Percentiles rank a stretch among this genome's conserved stretches.
Evolutionary conservation across 768 basidiomycete genomes (phyloP).

Genomic region (Suillus bovinus): DNA sequence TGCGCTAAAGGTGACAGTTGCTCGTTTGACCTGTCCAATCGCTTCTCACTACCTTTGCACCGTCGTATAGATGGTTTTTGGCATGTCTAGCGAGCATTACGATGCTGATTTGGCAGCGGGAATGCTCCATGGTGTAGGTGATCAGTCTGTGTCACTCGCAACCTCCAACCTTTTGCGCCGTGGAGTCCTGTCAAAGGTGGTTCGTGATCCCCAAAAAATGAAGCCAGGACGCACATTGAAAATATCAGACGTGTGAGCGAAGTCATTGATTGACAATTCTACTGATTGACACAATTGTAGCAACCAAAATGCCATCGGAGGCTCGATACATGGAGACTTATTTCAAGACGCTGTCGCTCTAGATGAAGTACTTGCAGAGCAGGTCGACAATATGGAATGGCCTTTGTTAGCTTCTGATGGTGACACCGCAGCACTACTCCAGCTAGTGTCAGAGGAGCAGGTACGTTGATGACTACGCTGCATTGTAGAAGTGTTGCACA

Average conservation of each 20-base stretch:
- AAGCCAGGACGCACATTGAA: conserved; percentile 75
- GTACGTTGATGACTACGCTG: conserved; percentile 34
- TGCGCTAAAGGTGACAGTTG: conserved; percentile 60
- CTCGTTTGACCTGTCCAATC: neutral
- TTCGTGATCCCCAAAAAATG: conserved; percentile 60
- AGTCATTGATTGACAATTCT: neutral
- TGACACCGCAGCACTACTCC: conserved; percentile 72
- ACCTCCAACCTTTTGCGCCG: conserved; percentile 61
- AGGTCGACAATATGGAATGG: conserved; percentile 72
- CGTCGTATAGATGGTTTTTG: conserved; percentile 66
- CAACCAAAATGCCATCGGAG: conserved; percentile 68
- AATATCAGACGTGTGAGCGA: conserved; percentile 66
- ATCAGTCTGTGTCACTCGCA: conserved; percentile 54
- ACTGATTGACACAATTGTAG: conserved; percentile 35
- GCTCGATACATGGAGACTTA: conserved; percentile 60
- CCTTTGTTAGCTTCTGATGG: conserved; percentile 78
- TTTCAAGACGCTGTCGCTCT: conserved; percentile 71
- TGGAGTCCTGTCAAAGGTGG: conserved; percentile 64
- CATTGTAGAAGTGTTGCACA: neutral
- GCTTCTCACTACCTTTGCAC: conserved; percentile 4
- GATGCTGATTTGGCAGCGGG: conserved; percentile 56
- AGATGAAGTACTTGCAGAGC: conserved; percentile 52
- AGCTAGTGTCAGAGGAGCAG: conserved; percentile 82
- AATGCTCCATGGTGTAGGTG: conserved; percentile 57
- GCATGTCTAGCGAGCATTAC: conserved; percentile 70